Percentiles rank a stretch among this genome's conserved stretches.
These are phyloP conservation scores for Phytophthora lateralis DNA, from an alignment of 352 stramenopile species.

Conservation along the genomic window DNA sequence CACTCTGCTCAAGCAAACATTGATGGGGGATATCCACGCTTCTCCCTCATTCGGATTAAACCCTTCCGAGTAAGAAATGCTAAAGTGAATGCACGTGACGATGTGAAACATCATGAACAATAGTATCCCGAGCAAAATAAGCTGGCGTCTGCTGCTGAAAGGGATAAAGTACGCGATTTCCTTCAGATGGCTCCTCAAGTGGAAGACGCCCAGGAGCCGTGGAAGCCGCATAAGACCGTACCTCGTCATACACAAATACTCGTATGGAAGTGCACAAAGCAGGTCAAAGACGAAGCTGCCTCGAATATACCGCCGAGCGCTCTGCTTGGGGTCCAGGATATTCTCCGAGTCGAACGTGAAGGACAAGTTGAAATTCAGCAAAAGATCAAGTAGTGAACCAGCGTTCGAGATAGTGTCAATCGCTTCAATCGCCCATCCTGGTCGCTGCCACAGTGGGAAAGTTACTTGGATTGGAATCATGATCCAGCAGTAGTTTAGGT, in stretches of 20 bases:
- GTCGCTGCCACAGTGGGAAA: constrained; percentile 49
- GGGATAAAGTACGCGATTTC: constrained; percentile 51
- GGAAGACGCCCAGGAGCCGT: constrained; percentile 37
- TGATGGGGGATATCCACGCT: constrained; percentile 34
- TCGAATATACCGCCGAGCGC: constrained; percentile 41
- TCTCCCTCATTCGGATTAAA: constrained; percentile 28
- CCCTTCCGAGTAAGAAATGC: constrained; percentile 35
- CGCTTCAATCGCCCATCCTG: constrained; percentile 35
- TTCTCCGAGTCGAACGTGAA: constrained; percentile 56
- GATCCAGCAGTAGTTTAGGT: constrained; percentile 54
- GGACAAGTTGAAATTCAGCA: constrained; percentile 61
- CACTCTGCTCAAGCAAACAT: constrained; percentile 22
- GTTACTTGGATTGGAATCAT: constrained; percentile 56
- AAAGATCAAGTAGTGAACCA: constrained; percentile 44
- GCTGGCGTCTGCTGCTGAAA: constrained; percentile 45
- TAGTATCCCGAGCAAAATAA: constrained; percentile 43
- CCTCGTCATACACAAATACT: constrained; percentile 19
- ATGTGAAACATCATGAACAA: constrained; percentile 55
- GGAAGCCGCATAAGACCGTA: constrained; percentile 43
- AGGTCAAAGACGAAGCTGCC: constrained; percentile 47
- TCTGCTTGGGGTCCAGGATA: constrained; percentile 50
- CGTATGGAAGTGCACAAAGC: constrained; percentile 47
- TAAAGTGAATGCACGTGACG: constrained; percentile 49
- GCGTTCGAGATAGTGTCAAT: constrained; percentile 41
- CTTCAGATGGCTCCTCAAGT: constrained; percentile 33